These are phyloP conservation scores for Hyphopichia wangnamkhiaoensis DNA, from an alignment of 1,139 yeast species.

Conservation along the genomic window DNA sequence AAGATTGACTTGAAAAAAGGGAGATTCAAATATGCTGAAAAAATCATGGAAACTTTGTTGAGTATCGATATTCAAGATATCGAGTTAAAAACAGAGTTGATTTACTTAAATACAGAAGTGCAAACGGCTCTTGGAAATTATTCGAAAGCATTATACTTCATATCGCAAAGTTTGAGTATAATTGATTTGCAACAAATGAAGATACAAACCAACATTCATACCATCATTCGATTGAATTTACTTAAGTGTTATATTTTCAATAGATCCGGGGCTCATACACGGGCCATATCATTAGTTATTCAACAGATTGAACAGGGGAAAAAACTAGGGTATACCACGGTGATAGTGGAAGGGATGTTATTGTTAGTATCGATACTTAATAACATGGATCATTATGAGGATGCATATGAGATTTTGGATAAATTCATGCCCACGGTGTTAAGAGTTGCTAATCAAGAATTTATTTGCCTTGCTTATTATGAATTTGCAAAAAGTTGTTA, in stretches of 20 bases:
- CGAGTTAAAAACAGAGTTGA: slow-evolving; percentile 31
- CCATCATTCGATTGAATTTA: slow-evolving; percentile 44
- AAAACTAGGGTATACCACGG: slow-evolving; percentile 37
- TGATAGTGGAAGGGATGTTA: slow-evolving; percentile 43
- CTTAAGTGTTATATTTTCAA: slow-evolving; percentile 44
- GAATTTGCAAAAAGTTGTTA: slow-evolving; percentile 34
- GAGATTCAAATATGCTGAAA: slow-evolving; percentile 28
- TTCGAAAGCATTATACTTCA: slow-evolving; percentile 35
- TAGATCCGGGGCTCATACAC: slow-evolving; percentile 35
- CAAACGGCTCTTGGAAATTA: slow-evolving; percentile 31
- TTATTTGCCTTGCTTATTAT: slow-evolving; percentile 39
- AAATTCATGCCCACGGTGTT: slow-evolving; percentile 43
- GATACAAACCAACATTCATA: slow-evolving; percentile 29
- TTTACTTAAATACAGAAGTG: slow-evolving; percentile 28
- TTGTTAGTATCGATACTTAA: slow-evolving; percentile 40
- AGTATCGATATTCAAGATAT: slow-evolving; percentile 31
- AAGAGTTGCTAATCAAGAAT: slow-evolving; percentile 31
- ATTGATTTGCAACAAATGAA: slow-evolving; percentile 22
- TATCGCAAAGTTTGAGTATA: slow-evolving; percentile 26
- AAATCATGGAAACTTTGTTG: slow-evolving; percentile 18
- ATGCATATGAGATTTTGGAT: slow-evolving; percentile 35
- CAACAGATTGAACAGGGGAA: slow-evolving; percentile 47
- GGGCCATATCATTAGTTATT: slow-evolving; percentile 44
- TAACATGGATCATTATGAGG: slow-evolving; percentile 33
- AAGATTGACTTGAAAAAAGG: slow-evolving; percentile 41